Evolutionary conservation across 768 basidiomycete species (phyloP), one percentile per base, ranked within the genome.

Genomic region (Tricholoma terreum): DNA sequence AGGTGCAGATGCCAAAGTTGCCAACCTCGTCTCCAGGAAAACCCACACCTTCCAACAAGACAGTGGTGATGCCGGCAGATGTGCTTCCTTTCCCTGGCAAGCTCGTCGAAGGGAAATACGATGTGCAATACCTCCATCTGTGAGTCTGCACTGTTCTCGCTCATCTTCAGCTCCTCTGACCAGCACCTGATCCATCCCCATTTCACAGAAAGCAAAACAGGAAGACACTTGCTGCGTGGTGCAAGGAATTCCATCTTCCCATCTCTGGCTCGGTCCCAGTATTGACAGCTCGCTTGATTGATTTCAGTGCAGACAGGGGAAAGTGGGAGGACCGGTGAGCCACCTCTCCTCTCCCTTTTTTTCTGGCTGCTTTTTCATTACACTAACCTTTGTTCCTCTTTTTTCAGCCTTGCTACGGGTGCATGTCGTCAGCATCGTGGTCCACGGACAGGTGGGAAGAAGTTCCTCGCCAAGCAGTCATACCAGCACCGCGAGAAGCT

Each of bases 291-390:
- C 45, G 43, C 21, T 45, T 62, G 19, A 22, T 35, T 31, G 52
- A 30, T 15, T 62, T 62, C 52, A 62, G 61, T 35, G 34, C 33
- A 1, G 43, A 36, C 30, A 49, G 50, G 17, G 35, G 54, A 9
- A 42, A 31, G 6, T 62, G 61, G 61, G 40, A 10, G 4, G 17
- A 48, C 7, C 46, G 22, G 58, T 62, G 38, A 56, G 58, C 51
- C 1, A 21, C 19, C 15, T 19, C 21, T 49, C 9, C 21, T 46
- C 21, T 30, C 36, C 30, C 12, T 27, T 50, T 15, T 52, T 14
- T 24, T 15, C 45, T n/a, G 17, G 38, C 17, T 43, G 14, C 36
- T 33, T 46, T 33, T 14, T 45, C 4, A 10, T 27, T 30, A 11
- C 40, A 17, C 35, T 49, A 48, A 30, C 40, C 34, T 48, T 31